Evolutionary conservation across 2,329 filamentous ascomycete species (phyloP).

Genomic region (Aspergillus sp.): DNA sequence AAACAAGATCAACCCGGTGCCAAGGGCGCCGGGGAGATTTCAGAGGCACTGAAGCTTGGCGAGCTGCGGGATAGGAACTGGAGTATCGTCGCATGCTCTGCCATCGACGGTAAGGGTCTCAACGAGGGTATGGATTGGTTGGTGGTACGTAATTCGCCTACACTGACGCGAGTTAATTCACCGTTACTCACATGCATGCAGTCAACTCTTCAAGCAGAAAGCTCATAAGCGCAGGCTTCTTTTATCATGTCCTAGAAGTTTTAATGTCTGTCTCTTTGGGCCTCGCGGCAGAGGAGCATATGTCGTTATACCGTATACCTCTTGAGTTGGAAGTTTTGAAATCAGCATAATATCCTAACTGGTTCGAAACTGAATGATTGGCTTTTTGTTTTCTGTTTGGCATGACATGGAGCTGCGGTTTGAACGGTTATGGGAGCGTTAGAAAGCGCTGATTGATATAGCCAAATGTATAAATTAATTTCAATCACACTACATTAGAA

Average conservation of each 20-base stretch:
- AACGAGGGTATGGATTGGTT: constrained; percentile 99
- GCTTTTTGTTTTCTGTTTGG: constrained; percentile 13
- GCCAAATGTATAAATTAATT: constrained; percentile 7
- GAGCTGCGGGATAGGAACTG: constrained; percentile 96
- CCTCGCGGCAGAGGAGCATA: constrained; percentile 31
- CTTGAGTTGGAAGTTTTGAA: constrained; percentile 27
- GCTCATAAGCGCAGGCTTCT: constrained; percentile 42
- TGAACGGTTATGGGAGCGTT: constrained; percentile 1
- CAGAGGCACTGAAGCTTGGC: constrained; percentile 85
- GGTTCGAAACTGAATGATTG: constrained; percentile 21
- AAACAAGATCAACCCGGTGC: constrained; percentile 98
- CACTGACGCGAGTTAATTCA: background rate
- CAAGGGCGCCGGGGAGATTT: constrained; percentile 95
- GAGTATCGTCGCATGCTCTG: constrained; percentile 98
- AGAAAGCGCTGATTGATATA: constrained; percentile 5
- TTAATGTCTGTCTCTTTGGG: constrained; percentile 33
- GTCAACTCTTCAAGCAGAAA: constrained; percentile 52
- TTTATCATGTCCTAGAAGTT: constrained; percentile 37
- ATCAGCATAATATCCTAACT: constrained; percentile 42
- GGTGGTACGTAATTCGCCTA: constrained; percentile 65
- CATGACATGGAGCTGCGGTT: constrained; percentile 8
- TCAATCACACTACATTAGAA: background rate
- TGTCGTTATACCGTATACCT: constrained; percentile 42
- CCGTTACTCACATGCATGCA: constrained; percentile 27
- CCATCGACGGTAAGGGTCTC: constrained; percentile 92